Base-by-base conservation (phyloP, 768 basidiomycete genomes). In the Amanita thiersii region DNA sequence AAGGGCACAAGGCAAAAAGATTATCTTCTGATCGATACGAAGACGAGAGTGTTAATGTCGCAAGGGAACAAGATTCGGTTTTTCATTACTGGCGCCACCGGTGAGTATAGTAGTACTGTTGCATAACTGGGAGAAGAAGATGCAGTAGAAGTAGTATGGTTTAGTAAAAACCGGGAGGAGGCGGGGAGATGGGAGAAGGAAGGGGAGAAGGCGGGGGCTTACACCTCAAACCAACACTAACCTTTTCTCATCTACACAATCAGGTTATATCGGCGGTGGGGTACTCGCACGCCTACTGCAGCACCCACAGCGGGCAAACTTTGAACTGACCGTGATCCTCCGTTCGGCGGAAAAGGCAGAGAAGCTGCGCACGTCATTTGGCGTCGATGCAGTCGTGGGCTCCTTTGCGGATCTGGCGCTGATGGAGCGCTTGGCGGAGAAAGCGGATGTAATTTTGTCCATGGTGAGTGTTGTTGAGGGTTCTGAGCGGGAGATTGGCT, bases 181-280 rank as follows among this genome's bases (percentile, higher is more conserved):
- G n/a, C n/a, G n/a, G n/a, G n/a, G n/a, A n/a, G n/a, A n/a, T n/a
- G n/a, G n/a, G n/a, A n/a, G n/a, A n/a, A n/a, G n/a, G n/a, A n/a
- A n/a, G n/a, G n/a, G n/a, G n/a, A n/a, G n/a, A n/a, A n/a, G n/a
- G n/a, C n/a, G n/a, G 28, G 3, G 10, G 39, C 20, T 0, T 10
- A 11, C n/a, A 11, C 37, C 42, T 21, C 28, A 28, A 10, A 9
- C 8, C n/a, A 21, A 40, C 4, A 20, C 21, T 15, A n/a, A 2
- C 37, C 21, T 10, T 10, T 23, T 23, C 20, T 37, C 56, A 30
- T 18, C 15, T 14, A 29, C 9, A 18, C 12, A n/a, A 23, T 30
- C 23, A 73, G 76, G 75, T 4, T 80, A 78, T 53, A 72, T 77
- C 33, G 75, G 76, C 0, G 78, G 75, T 17, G 65, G 71, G 1